Evolutionary conservation across 192 early-diverging fungal genomes (phyloP).

Genomic region (Backusella luteola): DNA sequence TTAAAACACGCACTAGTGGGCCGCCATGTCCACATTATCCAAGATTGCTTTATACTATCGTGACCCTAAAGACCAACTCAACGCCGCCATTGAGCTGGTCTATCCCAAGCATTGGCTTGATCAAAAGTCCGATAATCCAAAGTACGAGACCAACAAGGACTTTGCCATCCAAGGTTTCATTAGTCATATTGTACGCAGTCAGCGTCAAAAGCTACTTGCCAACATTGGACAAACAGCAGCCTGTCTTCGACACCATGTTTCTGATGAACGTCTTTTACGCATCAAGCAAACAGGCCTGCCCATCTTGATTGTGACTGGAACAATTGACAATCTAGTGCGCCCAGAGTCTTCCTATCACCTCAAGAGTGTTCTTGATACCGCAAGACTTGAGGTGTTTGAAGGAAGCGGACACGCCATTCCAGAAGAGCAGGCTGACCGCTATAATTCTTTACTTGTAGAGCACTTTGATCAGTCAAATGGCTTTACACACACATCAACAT

Average conservation of each 20-base stretch:
- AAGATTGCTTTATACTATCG: slow-evolving; percentile 21
- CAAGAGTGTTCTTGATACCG: slow-evolving; percentile 19
- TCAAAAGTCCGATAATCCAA: slow-evolving; percentile 20
- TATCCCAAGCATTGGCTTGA: slow-evolving; percentile 43
- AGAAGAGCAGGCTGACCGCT: slow-evolving; percentile 30
- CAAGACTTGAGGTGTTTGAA: slow-evolving; percentile 31
- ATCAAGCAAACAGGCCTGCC: slow-evolving; percentile 23
- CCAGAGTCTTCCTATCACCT: slow-evolving; percentile 34
- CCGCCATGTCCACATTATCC: slow-evolving; percentile 21
- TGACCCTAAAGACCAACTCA: slow-evolving; percentile 33
- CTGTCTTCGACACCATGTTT: slow-evolving; percentile 33
- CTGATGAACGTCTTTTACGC: slow-evolving; percentile 21
- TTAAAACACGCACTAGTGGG: slow-evolving; percentile 14
- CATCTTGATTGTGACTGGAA: slow-evolving; percentile 35
- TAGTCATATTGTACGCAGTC: not conserved
- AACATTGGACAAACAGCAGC: slow-evolving; percentile 39
- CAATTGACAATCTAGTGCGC: slow-evolving; percentile 36
- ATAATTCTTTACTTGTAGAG: slow-evolving; percentile 30
- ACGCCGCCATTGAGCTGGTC: slow-evolving; percentile 32
- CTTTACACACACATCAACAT: not conserved
- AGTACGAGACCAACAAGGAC: slow-evolving; percentile 28
- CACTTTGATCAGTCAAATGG: slow-evolving; percentile 22
- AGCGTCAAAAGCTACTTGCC: slow-evolving; percentile 24
- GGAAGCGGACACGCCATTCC: slow-evolving; percentile 38
- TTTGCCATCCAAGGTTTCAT: not conserved